Evolutionary conservation across 495 filamentous ascomycete species (phyloP), one percentile per base, ranked within the genome.

Genomic region (Beverwykella pulmonaria): DNA sequence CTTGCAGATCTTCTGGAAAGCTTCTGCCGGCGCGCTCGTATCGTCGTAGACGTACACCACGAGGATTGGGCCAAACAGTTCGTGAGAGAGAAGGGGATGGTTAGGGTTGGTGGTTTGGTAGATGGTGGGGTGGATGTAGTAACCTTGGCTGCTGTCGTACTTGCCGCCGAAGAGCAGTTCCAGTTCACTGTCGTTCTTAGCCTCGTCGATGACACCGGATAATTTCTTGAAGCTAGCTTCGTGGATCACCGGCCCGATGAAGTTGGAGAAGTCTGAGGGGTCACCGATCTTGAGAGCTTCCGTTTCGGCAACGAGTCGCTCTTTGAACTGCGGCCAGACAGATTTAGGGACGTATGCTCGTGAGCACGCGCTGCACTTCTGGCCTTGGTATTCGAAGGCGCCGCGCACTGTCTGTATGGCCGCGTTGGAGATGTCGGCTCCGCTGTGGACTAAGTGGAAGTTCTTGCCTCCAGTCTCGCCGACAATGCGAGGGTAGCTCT

Each of bases 71-170:
- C 87, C 87, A 74, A 88, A 88, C 49, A 88, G 83, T 72, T 89
- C 86, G 54, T 79, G 84, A 47, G 78, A 80, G 22, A 89, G 80
- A 59, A 88, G 83, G 50, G 79, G 80, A 75, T 89, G 87, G 70
- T 82, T 77, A 0, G 87, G 82, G 77, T 88, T 87, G n/a, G 77
- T 79, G 67, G 87, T 87, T 49, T 76, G 76, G 80, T 89, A 89
- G 71, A 88, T 82, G 59, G 87, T 89, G 8, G 87, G 87, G 65
- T 88, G 80, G 69, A 89, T 83, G 81, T 82, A 89, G 80, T 84
- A 89, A 70, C 87, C 87, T 65, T 82, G 78, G 54, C 77, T 81
- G 52, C 79, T 80, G 72, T 88, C 84, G 70, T 87, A 85, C 36
- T 77, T 78, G 29, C 87, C 87, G 47, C 87, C 87, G 14, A 79